Evolutionary conservation across 2,329 filamentous ascomycete genomes (phyloP), one percentile per base, ranked within the genome.

Genomic region (Apiospora marii): DNA sequence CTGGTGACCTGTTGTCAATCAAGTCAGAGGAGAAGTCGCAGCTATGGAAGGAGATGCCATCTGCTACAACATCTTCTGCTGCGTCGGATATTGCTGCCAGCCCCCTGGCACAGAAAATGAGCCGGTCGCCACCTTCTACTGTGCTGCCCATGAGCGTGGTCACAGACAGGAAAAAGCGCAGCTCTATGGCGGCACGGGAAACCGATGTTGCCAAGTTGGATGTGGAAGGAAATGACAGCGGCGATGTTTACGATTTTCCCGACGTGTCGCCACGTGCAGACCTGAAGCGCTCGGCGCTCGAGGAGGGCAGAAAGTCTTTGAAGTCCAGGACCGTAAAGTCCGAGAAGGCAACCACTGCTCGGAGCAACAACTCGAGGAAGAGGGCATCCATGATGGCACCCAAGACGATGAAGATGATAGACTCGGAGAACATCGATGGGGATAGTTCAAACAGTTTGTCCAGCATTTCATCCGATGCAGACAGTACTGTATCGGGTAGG

Each of bases 171-270:
- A 84, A 83, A 19, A 87, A 84, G 73, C 83, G 84, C 27, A 79
- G 81, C 16, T 77, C 79, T 61, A 75, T 80, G 49, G 77, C 79
- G 24, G 77, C 76, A n/a, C 76, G 77, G 13, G 78, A 81, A 67
- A 76, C 73, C 12, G 79, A 80, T 67, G 77, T 78, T 10, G 76
- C 78, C 69, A 72, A 77, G 46, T 78, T 79, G 69, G 76, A 79
- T 41, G 72, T 72, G 19, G 37, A 79, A 10, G 48, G 34, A 10
- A 64, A 64, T 13, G 58, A 41, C 12, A 24, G 34, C 34, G 34
- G 34, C 14, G 89, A 91, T 75, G 82, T 89, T 8, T 90, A 91
- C 74, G 88, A 90, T 71, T 89, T 91, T 74, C 83, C 83, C 8
- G 83, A 82, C 72, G 85, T 85, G 3, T 87, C 88, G 6, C 86